A percentile compares a stretch with the other conserved stretches of the same genome.
Evolutionary conservation across 192 early-diverging fungal species (phyloP).

Genomic region (Anaeromyces robustus): DNA sequence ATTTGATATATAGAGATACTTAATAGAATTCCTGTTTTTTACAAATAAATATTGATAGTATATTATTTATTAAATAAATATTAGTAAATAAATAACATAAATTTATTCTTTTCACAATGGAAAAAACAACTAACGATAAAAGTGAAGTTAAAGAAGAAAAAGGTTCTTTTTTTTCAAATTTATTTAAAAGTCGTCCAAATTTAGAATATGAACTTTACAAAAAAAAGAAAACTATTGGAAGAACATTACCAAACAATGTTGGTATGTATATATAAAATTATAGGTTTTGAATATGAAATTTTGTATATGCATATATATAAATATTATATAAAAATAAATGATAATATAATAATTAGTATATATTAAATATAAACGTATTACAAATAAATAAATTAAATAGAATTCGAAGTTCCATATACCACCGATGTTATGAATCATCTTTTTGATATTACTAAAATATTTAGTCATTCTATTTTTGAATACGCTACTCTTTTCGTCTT

Average conservation of each 20-base stretch:
- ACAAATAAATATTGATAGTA: no score
- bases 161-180: background rate
- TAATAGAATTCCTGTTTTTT: no score
- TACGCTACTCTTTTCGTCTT: background rate
- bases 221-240: background rate
- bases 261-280: background rate
- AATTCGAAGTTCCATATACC: background rate
- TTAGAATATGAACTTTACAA: background rate
- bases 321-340: no score
- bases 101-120: background rate
- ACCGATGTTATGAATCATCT: background rate
- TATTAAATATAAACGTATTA: no score
- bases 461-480: background rate
- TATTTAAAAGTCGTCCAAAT: background rate
- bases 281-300: no score
- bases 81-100: background rate
- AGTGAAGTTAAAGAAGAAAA: background rate
- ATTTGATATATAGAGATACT: no score
- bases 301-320: no score
- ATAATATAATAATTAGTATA: no score
- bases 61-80: background rate
- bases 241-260: background rate
- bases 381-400: background rate
- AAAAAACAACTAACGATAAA: background rate
- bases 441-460: background rate